Evolutionary conservation across 1,284 basidiomycete species (phyloP).

Genomic region (Ustilago crameri): DNA sequence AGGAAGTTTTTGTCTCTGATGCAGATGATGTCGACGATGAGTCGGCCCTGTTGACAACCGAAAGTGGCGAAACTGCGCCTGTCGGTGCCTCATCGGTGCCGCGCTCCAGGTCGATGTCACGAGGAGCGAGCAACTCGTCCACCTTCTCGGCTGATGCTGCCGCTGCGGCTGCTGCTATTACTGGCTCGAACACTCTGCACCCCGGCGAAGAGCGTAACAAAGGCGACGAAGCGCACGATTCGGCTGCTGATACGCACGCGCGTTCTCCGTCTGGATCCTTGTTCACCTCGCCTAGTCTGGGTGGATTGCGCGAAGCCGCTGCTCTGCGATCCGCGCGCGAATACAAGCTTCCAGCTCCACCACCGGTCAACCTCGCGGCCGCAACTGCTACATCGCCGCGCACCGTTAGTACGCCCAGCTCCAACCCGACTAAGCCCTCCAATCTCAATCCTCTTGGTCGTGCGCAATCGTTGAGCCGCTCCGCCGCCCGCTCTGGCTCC

Average conservation of each 20-base stretch:
- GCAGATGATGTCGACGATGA: conserved; percentile 26
- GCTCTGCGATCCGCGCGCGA: conserved; percentile 38
- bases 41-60: background rate
- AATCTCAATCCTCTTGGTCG: conserved; percentile 50
- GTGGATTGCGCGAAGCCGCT: conserved; percentile 37
- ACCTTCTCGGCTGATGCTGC: conserved; percentile 43
- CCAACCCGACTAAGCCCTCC: conserved; percentile 38
- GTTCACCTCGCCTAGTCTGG: conserved; percentile 36
- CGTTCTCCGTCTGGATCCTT: conserved; percentile 26
- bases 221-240: background rate
- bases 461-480: conserved; percentile 36
- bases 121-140: conserved; percentile 27
- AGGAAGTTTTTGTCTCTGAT: conserved; percentile 71
- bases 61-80: conserved; percentile 3
- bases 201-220: conserved; percentile 8
- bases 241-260: conserved; percentile 13
- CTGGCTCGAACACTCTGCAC: conserved; percentile 13
- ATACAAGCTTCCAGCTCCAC: conserved; percentile 52
- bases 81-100: conserved; percentile 4
- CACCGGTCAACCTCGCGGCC: conserved; percentile 41
- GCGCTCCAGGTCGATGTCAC: conserved; percentile 28
- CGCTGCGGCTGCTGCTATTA: conserved; percentile 30
- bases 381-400: conserved; percentile 29
- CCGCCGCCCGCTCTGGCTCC: conserved; percentile 69
- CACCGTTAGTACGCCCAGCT: conserved; percentile 23